Evolutionary conservation across 768 basidiomycete species (phyloP).

Genomic region (Tricholoma hemisulphureum): DNA sequence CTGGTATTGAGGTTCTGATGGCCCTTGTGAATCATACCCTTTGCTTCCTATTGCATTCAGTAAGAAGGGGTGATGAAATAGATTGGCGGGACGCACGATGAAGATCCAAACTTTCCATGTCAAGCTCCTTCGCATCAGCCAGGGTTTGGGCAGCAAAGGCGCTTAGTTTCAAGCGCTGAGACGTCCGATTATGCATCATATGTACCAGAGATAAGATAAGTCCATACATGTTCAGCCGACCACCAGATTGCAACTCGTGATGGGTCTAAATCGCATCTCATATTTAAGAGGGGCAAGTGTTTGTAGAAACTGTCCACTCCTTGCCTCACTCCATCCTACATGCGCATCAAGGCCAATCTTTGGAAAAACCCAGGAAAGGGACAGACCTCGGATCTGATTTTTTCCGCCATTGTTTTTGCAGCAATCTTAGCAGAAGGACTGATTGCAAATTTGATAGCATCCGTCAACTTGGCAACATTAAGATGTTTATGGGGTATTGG

Average conservation of each 20-base stretch:
- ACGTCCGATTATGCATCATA: background rate
- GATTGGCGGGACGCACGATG: constrained; percentile 41
- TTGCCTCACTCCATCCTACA: constrained; percentile 44
- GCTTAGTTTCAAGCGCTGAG: constrained; percentile 50
- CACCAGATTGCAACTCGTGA: constrained; percentile 57
- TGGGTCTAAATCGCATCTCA: constrained; percentile 61
- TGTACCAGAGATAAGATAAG: background rate
- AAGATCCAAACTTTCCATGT: constrained; percentile 42
- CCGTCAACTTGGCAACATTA: constrained; percentile 44
- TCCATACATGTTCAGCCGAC: constrained; percentile 45
- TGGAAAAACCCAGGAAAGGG: background rate
- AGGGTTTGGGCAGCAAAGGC: constrained; percentile 53
- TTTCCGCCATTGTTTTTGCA: constrained; percentile 47
- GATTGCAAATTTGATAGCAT: constrained; percentile 51
- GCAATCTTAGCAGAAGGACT: constrained; percentile 47
- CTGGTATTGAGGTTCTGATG: constrained; percentile 38
- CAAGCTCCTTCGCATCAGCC: constrained; percentile 41
- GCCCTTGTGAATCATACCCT: constrained; percentile 41
- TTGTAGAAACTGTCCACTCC: constrained; percentile 58
- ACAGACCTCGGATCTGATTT: constrained; percentile 49
- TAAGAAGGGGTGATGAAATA: background rate
- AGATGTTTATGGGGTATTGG: constrained; percentile 57
- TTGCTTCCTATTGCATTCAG: constrained; percentile 32
- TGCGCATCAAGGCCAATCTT: background rate
- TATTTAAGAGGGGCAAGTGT: constrained; percentile 59